These are phyloP conservation scores for Zelonia costaricensis DNA, from an alignment of 208 protist genomes.

Conservation along the genomic window DNA sequence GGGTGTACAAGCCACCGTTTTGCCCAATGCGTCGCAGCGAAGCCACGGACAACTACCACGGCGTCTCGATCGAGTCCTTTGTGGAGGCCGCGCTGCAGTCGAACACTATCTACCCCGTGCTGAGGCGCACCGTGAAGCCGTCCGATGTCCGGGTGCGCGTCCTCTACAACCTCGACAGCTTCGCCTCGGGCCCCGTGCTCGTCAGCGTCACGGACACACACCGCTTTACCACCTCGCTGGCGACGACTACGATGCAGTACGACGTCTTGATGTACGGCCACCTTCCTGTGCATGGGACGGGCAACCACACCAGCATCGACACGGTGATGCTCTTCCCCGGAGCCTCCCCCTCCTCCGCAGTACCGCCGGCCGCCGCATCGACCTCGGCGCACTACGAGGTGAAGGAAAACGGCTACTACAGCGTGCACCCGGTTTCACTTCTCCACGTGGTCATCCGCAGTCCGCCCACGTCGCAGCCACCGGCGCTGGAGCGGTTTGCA, in stretches of 20 bases:
- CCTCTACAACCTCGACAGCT: slow-evolving; percentile 66
- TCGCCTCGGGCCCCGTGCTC: slow-evolving; percentile 78
- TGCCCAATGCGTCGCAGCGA: slow-evolving; percentile 82
- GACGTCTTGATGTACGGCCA: slow-evolving; percentile 82
- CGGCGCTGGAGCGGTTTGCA: slow-evolving; percentile 59
- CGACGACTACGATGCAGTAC: slow-evolving; percentile 61
- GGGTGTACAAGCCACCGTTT: slow-evolving; percentile 89
- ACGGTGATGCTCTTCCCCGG: slow-evolving; percentile 28
- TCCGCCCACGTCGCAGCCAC: slow-evolving; percentile 58
- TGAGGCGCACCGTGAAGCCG: slow-evolving; percentile 30
- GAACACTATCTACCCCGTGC: slow-evolving; percentile 38
- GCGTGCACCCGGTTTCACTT: slow-evolving; percentile 75
- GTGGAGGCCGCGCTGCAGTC: slow-evolving; percentile 64
- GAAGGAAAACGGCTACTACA: slow-evolving; percentile 76
- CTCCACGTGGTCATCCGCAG: slow-evolving; percentile 60
- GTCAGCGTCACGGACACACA: slow-evolving; percentile 56
- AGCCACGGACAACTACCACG: slow-evolving; percentile 73
- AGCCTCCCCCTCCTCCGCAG: neutral
- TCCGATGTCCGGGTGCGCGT: slow-evolving; percentile 63
- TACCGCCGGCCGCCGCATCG: neutral
- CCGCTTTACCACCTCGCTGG: slow-evolving; percentile 45
- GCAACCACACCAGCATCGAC: slow-evolving; percentile 26
- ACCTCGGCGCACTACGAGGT: slow-evolving; percentile 41
- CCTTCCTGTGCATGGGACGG: slow-evolving; percentile 34
- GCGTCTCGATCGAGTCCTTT: slow-evolving; percentile 84